A percentile compares a stretch with the other conserved stretches of the same genome.
Conservation (phyloP, 2,329 filamentous ascomycete genomes). For the Pseudopithomyces chartarum region DNA sequence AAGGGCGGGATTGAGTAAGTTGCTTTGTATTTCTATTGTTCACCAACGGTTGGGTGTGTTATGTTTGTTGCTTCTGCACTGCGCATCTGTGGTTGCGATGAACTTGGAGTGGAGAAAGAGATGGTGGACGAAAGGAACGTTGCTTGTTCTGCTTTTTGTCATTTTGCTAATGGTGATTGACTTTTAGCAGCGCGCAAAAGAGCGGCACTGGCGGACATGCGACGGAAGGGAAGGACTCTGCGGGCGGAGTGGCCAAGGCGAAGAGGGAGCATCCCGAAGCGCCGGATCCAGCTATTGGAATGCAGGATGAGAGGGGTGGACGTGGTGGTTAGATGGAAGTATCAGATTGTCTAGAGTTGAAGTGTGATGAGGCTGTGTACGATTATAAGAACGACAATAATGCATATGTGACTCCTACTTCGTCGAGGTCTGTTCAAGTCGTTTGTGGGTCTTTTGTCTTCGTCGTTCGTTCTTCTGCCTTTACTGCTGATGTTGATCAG, state of each 20-base stretch:
- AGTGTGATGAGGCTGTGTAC: too few species aligned
- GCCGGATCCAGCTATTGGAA: slow-evolving; percentile 53
- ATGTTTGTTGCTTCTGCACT: too few species aligned
- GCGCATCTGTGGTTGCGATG: too few species aligned
- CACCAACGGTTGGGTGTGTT: not conserved
- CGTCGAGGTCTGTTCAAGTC: too few species aligned
- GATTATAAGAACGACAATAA: not conserved
- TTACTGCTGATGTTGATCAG: too few species aligned
- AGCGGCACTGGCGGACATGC: slow-evolving; percentile 47
- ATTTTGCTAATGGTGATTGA: not conserved
- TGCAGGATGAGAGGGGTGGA: slow-evolving; percentile 57
- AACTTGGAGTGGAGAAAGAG: too few species aligned
- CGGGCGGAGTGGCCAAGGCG: slow-evolving; percentile 45
- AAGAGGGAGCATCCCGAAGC: slow-evolving; percentile 56
- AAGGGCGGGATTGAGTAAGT: slow-evolving; percentile 42
- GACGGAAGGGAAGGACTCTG: slow-evolving; percentile 45
- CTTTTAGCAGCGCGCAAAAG: slow-evolving; percentile 24
- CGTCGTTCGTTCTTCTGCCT: too few species aligned
- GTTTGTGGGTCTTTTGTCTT: too few species aligned
- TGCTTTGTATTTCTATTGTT: too few species aligned
- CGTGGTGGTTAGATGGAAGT: slow-evolving; percentile 41
- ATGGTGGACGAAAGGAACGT: not conserved
- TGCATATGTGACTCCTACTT: not conserved
- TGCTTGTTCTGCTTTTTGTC: not conserved
- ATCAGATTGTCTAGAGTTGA: not conserved